Conservation (phyloP, 768 basidiomycete genomes). For the Amanita rimosa region DNA sequence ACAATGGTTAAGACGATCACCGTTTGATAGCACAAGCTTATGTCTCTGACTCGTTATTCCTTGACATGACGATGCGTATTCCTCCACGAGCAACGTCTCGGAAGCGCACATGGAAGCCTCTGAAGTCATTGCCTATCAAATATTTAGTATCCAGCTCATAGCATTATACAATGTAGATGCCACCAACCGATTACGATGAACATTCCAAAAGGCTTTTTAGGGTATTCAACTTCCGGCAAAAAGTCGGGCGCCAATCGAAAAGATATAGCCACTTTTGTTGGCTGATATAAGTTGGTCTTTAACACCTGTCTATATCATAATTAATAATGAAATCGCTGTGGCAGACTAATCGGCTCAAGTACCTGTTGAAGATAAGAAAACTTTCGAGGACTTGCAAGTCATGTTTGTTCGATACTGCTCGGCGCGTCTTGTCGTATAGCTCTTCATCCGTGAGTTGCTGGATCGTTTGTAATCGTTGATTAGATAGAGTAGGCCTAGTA, state of each 20-base stretch:
- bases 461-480: conserved; percentile 84
- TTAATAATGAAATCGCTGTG: neutral
- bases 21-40: conserved; percentile 1
- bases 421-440: conserved; percentile 77
- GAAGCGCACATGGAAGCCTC: conserved; percentile 93
- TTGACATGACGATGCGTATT: conserved; percentile 87
- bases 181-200: conserved; percentile 78
- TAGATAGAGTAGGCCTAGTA: conserved; percentile 86
- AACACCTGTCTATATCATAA: conserved; percentile 55
- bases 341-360: conserved; percentile 15
- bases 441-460: conserved; percentile 80
- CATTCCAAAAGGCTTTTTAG: conserved; percentile 87
- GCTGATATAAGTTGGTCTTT: conserved; percentile 98
- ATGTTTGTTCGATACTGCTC: conserved; percentile 78
- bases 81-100: conserved; percentile 96
- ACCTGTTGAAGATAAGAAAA: conserved; percentile 96
- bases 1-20: neutral
- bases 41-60: conserved; percentile 71
- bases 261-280: conserved; percentile 92
- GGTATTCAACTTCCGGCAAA: conserved; percentile 91
- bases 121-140: conserved; percentile 62
- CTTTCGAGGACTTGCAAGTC: conserved; percentile 91
- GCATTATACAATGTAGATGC: conserved; percentile 4
- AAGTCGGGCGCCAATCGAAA: conserved; percentile 93
- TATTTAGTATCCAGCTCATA: neutral